Conservation (phyloP, 495 filamentous ascomycete genomes). For the Aspergillus asperescens region DNA sequence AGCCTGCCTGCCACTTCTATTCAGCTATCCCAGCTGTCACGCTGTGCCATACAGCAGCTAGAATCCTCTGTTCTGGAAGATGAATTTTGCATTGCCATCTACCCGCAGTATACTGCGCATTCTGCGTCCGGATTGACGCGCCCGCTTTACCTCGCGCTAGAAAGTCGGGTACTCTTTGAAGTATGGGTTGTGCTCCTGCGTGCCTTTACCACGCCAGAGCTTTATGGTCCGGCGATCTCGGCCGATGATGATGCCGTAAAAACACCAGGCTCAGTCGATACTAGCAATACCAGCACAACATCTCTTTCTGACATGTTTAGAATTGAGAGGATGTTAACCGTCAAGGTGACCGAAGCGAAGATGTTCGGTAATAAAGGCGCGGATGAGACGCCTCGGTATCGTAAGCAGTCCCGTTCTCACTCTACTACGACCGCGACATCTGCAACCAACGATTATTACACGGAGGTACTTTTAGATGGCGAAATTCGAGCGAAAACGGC, state of each 20-base stretch:
- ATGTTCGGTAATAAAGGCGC: conserved; percentile 34
- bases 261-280: conserved; percentile 21
- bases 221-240: conserved; percentile 61
- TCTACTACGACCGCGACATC: conserved; percentile 26
- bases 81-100: conserved; percentile 92
- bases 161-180: conserved; percentile 84
- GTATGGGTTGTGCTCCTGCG: conserved; percentile 94
- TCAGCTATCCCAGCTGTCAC: conserved; percentile 81
- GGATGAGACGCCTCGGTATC: conserved; percentile 33
- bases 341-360: conserved; percentile 59
- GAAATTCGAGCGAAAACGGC: conserved; percentile 83
- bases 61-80: conserved; percentile 90
- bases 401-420: conserved; percentile 38
- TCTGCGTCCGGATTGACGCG: conserved; percentile 44
- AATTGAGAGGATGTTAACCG: conserved; percentile 55
- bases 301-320: conserved; percentile 56
- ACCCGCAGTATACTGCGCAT: conserved; percentile 68
- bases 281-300: conserved; percentile 7
- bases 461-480: conserved; percentile 87
- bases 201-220: conserved; percentile 88
- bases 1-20: conserved; percentile 72
- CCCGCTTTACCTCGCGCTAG: conserved; percentile 74
- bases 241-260: conserved; percentile 26
- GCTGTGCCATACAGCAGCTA: conserved; percentile 83
- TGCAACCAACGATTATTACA: conserved; percentile 59